phyloP scores from a whole-genome alignment of 345 rosid genomes.

The Melaleuca alternifolia region DNA sequence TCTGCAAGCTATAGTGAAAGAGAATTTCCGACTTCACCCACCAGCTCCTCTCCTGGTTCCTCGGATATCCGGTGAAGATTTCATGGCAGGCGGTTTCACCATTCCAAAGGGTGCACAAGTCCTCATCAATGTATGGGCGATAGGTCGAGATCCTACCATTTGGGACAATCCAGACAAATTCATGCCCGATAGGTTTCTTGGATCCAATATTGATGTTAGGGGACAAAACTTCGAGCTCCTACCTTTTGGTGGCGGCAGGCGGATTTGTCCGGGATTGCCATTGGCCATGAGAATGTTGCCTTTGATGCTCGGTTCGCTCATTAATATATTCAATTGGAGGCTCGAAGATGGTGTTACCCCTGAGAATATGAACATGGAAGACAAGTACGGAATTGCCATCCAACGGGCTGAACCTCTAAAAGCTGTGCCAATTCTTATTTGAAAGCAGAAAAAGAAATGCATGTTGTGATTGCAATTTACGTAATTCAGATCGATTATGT shows the following conservation, averaged over 20 bases:
- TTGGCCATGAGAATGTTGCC: background rate
- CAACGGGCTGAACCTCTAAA: background rate
- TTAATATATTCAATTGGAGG: background rate
- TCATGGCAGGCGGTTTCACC: background rate
- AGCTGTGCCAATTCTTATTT: background rate
- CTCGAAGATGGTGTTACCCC: background rate
- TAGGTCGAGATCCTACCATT: background rate
- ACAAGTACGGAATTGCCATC: background rate
- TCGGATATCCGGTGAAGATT: background rate
- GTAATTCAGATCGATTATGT: background rate
- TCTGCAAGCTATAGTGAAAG: background rate
- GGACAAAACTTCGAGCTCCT: background rate
- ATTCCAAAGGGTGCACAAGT: background rate
- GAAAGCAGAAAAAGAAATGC: background rate
- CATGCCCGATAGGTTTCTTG: background rate
- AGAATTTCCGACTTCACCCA: background rate
- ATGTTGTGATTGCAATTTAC: background rate
- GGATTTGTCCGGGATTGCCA: background rate
- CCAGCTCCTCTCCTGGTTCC: background rate
- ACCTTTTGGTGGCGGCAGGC: background rate
- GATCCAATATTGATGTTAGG: background rate
- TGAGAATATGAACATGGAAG: background rate
- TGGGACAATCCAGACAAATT: background rate
- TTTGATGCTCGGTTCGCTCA: background rate
- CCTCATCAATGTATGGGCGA: background rate